Base-by-base conservation (phyloP, 2,329 filamentous ascomycete species). In the Aspergillus brunneoviolaceus region DNA sequence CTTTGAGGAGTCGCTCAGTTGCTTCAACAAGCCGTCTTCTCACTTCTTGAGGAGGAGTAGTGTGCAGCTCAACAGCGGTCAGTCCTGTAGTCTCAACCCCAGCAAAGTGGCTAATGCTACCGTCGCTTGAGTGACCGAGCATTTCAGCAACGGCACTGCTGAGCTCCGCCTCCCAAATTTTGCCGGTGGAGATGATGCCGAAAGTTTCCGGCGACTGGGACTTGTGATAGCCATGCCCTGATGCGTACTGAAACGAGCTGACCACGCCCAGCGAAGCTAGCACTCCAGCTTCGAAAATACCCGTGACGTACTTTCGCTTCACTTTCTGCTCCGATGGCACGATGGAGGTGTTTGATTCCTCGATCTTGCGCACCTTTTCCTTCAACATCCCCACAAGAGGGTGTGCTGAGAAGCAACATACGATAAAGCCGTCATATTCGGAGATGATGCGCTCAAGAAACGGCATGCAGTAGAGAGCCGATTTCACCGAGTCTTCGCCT, bases 391-490 rank as follows among this genome's bases (percentile, higher is more conserved):
- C 74, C 0, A 96, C 90, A 0, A 97, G 83, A 0, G 89, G 87
- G 70, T 97, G 92, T 1, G 89, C 86, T 61, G 90, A 95, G 79
- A 91, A 98, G 78, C 94, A 97, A 21, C 92, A 92, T 2, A 97
- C 84, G 0, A 97, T 82, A 63, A 96, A 88, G n/a, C 84, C 92
- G 70, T 95, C 87, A 73, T 91, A 62, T 63, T 73, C 27, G 39
- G 72, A 39, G 16, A 75, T 57, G 14, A 77, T 61, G 1, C 79
- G 72, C 27, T 77, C 72, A 5, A 90, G 72, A 60, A 86, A 80
- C 1, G 80, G 77, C 16, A 88, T 77, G 54, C 91, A 90, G 59
- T 85, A 83, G 1, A 82, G 71, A 1, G 86, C 84, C 65, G 89
- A 93, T 54, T 79, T 73, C 1, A 78, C 73, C 5, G 92, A 88